phyloP scores from a whole-genome alignment of 306 rosid genomes.

The Begonia masoniana region DNA sequence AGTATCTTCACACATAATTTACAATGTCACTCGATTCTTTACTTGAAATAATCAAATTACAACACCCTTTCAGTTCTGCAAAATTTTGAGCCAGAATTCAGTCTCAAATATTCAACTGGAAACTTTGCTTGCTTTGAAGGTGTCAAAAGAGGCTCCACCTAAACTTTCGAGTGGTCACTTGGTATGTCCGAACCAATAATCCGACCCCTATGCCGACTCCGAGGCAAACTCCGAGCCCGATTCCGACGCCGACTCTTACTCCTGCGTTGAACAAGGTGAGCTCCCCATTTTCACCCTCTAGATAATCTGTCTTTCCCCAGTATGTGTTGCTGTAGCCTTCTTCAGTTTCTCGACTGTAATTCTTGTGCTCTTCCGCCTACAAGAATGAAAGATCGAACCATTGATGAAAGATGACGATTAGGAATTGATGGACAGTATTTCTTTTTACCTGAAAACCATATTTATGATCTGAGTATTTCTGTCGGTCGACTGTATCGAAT shows the following conservation, averaged over 20 bases:
- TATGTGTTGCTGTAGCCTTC: conserved; percentile 25
- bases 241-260: conserved; percentile 66
- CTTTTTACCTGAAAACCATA: conserved; percentile 48
- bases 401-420: too few species aligned
- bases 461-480: conserved; percentile 31
- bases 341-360: conserved; percentile 33
- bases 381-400: conserved; percentile 5
- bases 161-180: conserved; percentile 28
- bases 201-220: conserved; percentile 50
- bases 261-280: conserved; percentile 62
- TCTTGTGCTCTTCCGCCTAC: conserved; percentile 26
- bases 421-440: too few species aligned
- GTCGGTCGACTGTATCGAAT: conserved; percentile 49
- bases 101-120: too few species aligned
- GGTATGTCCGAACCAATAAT: conserved; percentile 42
- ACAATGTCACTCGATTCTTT: too few species aligned
- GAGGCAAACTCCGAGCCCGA: conserved; percentile 47
- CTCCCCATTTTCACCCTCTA: conserved; percentile 49
- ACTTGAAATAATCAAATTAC: too few species aligned
- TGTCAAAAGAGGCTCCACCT: conserved; percentile 28
- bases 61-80: too few species aligned
- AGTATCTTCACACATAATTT: too few species aligned
- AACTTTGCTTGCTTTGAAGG: too few species aligned
- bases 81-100: too few species aligned
- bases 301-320: conserved; percentile 22